Evolutionary conservation across 371 early-diverging fungal genomes (phyloP).

Genomic region (Cladochytrium tenue): DNA sequence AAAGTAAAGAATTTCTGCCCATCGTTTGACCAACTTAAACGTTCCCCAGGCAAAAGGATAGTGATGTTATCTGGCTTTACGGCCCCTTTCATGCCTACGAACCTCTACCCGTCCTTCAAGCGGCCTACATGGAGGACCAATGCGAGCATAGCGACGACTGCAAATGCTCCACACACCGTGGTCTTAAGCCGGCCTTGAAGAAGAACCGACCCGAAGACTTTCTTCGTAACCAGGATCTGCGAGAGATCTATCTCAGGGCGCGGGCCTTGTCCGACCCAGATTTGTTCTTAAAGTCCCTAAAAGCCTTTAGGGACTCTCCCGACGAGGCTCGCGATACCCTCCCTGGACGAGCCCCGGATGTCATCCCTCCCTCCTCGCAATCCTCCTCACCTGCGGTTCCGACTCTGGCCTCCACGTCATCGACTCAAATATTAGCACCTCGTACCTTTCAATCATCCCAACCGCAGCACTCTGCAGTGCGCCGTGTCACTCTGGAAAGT

Average conservation of each 20-base stretch:
- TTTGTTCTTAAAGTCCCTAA: neutral
- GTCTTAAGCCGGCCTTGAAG: slow-evolving; percentile 30
- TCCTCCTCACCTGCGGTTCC: neutral
- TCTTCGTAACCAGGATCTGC: neutral
- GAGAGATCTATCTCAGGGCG: neutral
- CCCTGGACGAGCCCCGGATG: neutral
- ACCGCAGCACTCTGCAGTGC: neutral
- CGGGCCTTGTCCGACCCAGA: slow-evolving; percentile 17
- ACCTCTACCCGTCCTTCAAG: slow-evolving; percentile 27
- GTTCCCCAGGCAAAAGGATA: slow-evolving; percentile 35
- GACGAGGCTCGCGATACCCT: slow-evolving; percentile 3
- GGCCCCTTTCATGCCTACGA: slow-evolving; percentile 41
- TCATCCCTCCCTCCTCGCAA: too few species aligned
- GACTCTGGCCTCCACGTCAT: neutral
- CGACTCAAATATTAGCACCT: neutral
- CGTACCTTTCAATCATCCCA: too few species aligned
- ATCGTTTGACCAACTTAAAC: neutral
- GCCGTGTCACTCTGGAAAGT: neutral
- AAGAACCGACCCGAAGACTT: slow-evolving; percentile 7
- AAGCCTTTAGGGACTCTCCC: neutral
- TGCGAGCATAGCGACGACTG: neutral
- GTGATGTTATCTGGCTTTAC: slow-evolving; percentile 40
- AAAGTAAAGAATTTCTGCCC: neutral
- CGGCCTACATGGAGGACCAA: slow-evolving; percentile 11
- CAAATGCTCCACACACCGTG: neutral